These are phyloP conservation scores for Lactarius trivialis DNA, from an alignment of 768 basidiomycete genomes.

Conservation along the genomic window DNA sequence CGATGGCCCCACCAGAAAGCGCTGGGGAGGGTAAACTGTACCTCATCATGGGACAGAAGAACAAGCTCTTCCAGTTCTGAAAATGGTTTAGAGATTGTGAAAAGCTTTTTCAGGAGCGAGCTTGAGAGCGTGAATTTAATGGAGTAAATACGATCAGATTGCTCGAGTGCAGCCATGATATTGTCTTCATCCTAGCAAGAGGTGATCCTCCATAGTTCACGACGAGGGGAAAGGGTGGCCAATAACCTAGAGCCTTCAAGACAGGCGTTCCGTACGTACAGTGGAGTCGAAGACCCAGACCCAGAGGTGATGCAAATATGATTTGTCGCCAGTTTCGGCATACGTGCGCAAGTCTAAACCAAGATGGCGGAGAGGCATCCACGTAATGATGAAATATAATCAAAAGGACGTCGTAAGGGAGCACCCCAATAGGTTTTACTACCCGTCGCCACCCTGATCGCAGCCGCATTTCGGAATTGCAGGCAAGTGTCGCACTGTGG, in stretches of 20 bases:
- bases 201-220: not conserved
- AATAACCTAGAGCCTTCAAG: too few species aligned
- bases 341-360: not conserved
- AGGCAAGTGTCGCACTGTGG: too few species aligned
- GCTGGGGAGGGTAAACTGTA: not conserved
- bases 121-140: not conserved
- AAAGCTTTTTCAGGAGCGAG: not conserved
- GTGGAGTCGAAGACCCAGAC: not conserved
- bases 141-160: not conserved
- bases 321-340: not conserved
- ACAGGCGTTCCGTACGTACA: not conserved
- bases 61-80: not conserved
- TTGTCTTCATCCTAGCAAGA: not conserved
- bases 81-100: not conserved
- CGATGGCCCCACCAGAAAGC: not conserved
- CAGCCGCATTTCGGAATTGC: too few species aligned
- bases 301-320: not conserved
- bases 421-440: not conserved
- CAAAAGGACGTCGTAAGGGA: not conserved
- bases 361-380: not conserved
- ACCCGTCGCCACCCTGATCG: too few species aligned
- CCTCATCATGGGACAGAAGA: not conserved
- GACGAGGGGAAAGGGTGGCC: not conserved
- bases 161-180: not conserved
- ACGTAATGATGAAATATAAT: not conserved